These are phyloP conservation scores for Thecaphora frezii DNA, from an alignment of 1,284 basidiomycete species.

Conservation along the genomic window DNA sequence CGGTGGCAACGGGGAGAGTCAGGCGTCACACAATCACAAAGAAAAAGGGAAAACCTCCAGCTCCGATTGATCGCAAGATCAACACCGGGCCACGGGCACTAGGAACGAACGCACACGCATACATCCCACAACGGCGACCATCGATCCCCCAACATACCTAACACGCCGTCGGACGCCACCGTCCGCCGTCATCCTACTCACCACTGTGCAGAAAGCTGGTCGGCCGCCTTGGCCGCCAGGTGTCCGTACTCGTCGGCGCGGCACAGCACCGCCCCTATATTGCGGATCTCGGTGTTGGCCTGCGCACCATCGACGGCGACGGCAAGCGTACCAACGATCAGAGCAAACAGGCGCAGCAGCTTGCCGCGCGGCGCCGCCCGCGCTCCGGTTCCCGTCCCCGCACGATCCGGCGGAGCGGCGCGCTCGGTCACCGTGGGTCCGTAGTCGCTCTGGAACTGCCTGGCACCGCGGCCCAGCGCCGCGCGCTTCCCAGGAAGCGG, in stretches of 20 bases:
- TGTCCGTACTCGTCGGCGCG: slow-evolving; percentile 40
- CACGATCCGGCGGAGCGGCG: too few species aligned
- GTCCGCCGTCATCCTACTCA: slow-evolving; percentile 16
- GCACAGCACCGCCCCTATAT: slow-evolving; percentile 38
- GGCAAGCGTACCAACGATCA: slow-evolving; percentile 14
- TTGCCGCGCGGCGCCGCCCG: slow-evolving; percentile 3
- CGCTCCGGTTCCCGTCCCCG: background rate
- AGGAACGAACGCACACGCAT: too few species aligned
- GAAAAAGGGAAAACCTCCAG: too few species aligned
- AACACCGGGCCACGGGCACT: too few species aligned
- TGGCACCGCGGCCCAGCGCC: slow-evolving; percentile 3
- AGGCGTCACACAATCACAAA: too few species aligned
- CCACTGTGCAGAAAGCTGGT: slow-evolving; percentile 30
- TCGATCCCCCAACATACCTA: too few species aligned
- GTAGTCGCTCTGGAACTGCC: background rate
- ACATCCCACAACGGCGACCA: too few species aligned
- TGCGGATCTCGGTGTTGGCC: slow-evolving; percentile 38
- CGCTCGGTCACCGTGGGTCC: too few species aligned
- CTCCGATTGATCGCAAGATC: too few species aligned
- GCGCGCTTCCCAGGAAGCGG: slow-evolving; percentile 5
- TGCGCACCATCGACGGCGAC: slow-evolving; percentile 9
- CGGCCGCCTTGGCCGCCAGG: slow-evolving; percentile 36
- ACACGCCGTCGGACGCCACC: background rate
- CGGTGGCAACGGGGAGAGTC: too few species aligned
- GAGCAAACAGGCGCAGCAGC: slow-evolving; percentile 29